These are phyloP conservation scores for Brassica balearica DNA, from an alignment of 441 rosid genomes.

Conservation along the genomic window DNA sequence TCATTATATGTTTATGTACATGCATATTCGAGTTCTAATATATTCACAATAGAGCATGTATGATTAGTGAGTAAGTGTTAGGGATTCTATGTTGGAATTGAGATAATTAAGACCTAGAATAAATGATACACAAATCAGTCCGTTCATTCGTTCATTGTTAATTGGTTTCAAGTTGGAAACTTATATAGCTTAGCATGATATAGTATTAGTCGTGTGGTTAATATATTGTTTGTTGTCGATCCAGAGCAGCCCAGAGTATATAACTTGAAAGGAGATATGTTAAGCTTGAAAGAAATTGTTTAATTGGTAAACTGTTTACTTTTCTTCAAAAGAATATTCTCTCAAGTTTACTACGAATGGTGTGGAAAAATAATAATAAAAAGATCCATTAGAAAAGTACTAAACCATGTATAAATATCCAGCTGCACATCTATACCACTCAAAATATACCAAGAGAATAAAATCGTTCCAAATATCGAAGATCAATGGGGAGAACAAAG, in stretches of 20 bases:
- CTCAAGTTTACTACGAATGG: neutral
- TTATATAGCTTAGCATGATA: neutral
- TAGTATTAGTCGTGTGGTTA: no score
- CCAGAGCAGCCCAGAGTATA: neutral
- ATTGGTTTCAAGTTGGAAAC: neutral
- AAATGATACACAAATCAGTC: neutral
- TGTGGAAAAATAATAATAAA: neutral
- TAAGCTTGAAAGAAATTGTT: neutral
- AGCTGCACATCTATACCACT: neutral
- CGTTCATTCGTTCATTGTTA: neutral
- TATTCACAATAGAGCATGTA: neutral
- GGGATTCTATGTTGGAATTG: neutral
- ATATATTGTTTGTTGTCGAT: neutral
- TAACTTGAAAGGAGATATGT: neutral
- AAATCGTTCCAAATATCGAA: neutral
- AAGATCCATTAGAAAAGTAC: neutral
- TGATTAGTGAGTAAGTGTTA: neutral
- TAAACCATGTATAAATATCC: slow-evolving; percentile 20
- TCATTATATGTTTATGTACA: neutral
- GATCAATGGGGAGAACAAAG: slow-evolving; percentile 35
- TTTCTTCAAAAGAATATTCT: neutral
- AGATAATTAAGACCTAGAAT: neutral
- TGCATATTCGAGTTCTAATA: slow-evolving; percentile 10
- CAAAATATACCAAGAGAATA: slow-evolving; percentile 8
- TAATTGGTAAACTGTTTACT: neutral